Base-by-base conservation (phyloP, 257 asterid species). In the Osmanthus fragrans region DNA sequence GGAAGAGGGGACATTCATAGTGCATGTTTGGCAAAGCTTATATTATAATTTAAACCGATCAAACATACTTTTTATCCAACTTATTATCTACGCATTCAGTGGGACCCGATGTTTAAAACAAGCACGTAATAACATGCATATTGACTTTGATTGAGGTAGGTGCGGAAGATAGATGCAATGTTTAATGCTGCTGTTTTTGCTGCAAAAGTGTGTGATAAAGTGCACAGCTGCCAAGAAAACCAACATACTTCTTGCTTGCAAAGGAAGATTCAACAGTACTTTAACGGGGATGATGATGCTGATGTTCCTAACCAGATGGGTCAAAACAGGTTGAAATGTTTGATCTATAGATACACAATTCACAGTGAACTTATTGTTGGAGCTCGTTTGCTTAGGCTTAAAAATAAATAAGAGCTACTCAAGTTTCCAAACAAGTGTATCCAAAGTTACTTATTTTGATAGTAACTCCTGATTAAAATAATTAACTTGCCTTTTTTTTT, bases 191-290 rank as follows among this genome's bases (percentile, higher is more conserved):
- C 87, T 49, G 76, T 80, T 30, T 88, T 76, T 76, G 96, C 97
- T 34, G 80, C 88, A 73, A 89, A 89, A 84, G 82, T 47, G 74
- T 93, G 99, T 79, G 91, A 90, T 82, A 84, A 81, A 29, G 76
- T 86, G 74, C 77, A 83, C 18, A 96, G 97, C 73, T 93, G 98
- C 86, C 76, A 72, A 39, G 82, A 79, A 54, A 64, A 83, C 56
- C 88, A 87, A 49, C 99, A 95, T 70, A 93, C 97, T 39, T 85
- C 93, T 76, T 93, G 96, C 84, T 75, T 95, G 83, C 92, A 83
- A 72, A 88, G 63, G 84, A 93, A 81, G 82, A 93, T 95, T 84
- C 84, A 64, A 58, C 91, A 93, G 79, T 95, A 93, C 88, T 95
- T 95, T 81, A 76, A 83, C 29, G 75, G 83, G 47, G 90, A 86